Evolutionary conservation across 2,329 filamentous ascomycete species (phyloP), one percentile per base, ranked within the genome.

Genomic region (Paraconiothyrium sp.): DNA sequence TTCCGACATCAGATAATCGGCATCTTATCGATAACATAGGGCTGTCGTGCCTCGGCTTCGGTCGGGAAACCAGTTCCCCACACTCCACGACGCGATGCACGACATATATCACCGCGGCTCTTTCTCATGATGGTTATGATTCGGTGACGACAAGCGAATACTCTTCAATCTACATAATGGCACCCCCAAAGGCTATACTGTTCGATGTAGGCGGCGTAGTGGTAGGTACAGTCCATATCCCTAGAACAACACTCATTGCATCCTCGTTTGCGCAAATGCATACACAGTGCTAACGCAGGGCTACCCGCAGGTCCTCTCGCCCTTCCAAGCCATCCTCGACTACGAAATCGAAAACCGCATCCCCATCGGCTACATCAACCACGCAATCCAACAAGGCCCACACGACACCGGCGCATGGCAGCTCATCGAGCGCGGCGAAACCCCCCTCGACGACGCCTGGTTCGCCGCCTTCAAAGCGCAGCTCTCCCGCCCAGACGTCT

Each of bases 181-280:
- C 52, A 9, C 60, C 60, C 11, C 61, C 61, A 3, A 63, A 63
- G 62, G 77, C 76, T n/a, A 71, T 79, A 1, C 84, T 99, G 24
- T 98, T 98, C 78, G 95, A 99, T 80, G 95, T 99, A 69, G 95
- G 95, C 43, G 95, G 95, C 64, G 95, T 99, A 70, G 96, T 93
- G 84, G 92, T 89, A 63, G 56, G 39, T 55, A 37, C 22, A 51
- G 20, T 22, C 58, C 46, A 39, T 51, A 37, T 44, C 24, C 32
- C 55, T 47, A 49, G 37, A 27, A 63, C 72, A 54, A 22, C 2
- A 52, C 30, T 30, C 27, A 30, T 37, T 13, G 4, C 20, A 41
- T 32, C 60, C 14, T 50, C 41, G 43, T 49, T 43, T 24, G 22
- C 11, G 22, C 34, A 30, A n/a, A n/a, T 3, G 47, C 14, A 3